A percentile compares a stretch with the other conserved stretches of the same genome.
These are phyloP conservation scores for Xylaria sp. DNA, from an alignment of 2,329 filamentous ascomycete genomes.

Conservation along the genomic window DNA sequence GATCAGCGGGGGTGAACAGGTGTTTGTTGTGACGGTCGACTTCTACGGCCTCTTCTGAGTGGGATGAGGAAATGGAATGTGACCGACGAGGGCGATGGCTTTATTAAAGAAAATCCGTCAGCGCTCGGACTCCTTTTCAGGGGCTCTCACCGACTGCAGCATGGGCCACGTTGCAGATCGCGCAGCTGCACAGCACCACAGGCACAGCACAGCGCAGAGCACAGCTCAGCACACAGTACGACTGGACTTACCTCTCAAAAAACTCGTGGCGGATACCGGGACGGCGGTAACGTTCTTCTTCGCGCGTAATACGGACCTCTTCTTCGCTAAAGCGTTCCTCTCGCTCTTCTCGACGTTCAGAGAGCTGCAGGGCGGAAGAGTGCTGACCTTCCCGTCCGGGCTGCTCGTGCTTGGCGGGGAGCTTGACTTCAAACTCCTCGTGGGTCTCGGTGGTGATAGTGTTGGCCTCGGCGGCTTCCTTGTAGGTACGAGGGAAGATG, in stretches of 20 bases:
- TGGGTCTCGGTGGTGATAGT: constrained; percentile 61
- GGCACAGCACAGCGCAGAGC: too few relatives aligned
- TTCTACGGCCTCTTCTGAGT: constrained; percentile 62
- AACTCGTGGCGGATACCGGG: constrained; percentile 57
- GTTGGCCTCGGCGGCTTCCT: constrained; percentile 50
- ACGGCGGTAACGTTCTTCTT: constrained; percentile 71
- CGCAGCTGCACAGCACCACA: too few relatives aligned
- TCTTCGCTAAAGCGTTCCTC: constrained; percentile 67
- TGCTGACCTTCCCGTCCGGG: constrained; percentile 97
- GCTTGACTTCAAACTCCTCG: constrained; percentile 84
- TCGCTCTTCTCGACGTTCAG: constrained; percentile 54
- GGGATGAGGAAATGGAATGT: constrained; percentile 33
- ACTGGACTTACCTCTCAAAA: constrained; percentile 44
- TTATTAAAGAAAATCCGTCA: neutral
- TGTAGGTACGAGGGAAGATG: constrained; percentile 99
- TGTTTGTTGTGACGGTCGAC: constrained; percentile 52
- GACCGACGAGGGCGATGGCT: neutral
- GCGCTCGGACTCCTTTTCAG: too few relatives aligned
- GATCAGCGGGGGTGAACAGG: constrained; percentile 51
- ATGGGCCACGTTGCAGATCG: too few relatives aligned
- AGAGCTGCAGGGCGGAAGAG: constrained; percentile 65
- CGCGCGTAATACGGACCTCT: constrained; percentile 75
- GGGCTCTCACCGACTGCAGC: too few relatives aligned
- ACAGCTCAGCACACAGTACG: neutral
- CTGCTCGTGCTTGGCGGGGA: constrained; percentile 59